Base-by-base conservation (phyloP, 2,329 filamentous ascomycete genomes). In the Fusarium equiseti region DNA sequence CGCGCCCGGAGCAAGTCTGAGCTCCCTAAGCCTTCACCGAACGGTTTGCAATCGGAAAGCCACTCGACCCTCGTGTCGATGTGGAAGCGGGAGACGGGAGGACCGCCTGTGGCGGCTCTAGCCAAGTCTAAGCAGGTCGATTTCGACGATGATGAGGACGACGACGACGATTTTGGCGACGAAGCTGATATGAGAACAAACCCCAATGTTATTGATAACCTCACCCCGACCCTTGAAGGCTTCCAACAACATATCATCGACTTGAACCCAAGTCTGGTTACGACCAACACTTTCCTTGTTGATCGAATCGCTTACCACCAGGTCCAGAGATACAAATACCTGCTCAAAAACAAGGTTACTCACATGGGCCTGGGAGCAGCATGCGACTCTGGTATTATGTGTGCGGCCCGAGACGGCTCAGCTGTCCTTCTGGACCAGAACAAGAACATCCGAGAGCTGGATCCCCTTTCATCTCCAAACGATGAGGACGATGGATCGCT, bases 291-390 rank as follows among this genome's bases (percentile, higher is more conserved):
- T 32, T 90, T 89, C 79, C 84, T 98, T 69, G 88, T 95, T 16
- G 92, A 96, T 31, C 90, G 94, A 48, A 92, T 97, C 72, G 92
- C 92, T 1, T 88, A 93, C 70, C 94, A 97, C 75, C 93, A 97
- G 78, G 83, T 91, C 49, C 84, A 89, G 63, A 89, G 94, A 59
- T 97, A 95, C 80, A 96, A 95, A 79, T 88, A 88, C 29, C 83
- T 98, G 18, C 83, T 95, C 31, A 90, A 89, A 40, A 83, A 86
- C 67, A 91, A 89, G 76, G 85, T 93, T 59, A 91, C 91, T 73
- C 94, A 97, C 76, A 82, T 90, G 2, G 85, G 87, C 49, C 84
- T 86, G 5, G 87, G 91, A 2, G 83, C 83, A 27, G 86, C 82
- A 20, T 97, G 94, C 76, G 74, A 85, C 13, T 90, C 89, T 40